Percentiles rank a stretch among this genome's conserved stretches.
These are phyloP conservation scores for Alternaria alternata DNA, from an alignment of 2,329 filamentous ascomycete species.

Conservation along the genomic window DNA sequence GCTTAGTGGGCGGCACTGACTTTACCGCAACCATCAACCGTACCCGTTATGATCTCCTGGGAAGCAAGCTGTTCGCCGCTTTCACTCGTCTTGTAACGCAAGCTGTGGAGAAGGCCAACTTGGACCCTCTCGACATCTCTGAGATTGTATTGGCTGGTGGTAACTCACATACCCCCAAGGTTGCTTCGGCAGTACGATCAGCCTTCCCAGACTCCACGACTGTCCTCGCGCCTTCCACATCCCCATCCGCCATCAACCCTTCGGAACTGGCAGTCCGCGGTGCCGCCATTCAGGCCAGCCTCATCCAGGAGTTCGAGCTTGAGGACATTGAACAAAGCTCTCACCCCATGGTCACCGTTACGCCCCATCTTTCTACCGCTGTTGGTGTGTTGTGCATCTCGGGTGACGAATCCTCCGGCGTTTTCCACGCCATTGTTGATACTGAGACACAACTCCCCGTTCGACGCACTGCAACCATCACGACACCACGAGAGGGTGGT, in stretches of 20 bases:
- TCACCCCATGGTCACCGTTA: conserved; percentile 92
- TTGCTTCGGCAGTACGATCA: conserved; percentile 78
- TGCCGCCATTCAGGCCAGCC: conserved; percentile 91
- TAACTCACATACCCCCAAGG: conserved; percentile 90
- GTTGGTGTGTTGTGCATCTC: conserved; percentile 81
- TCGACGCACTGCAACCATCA: conserved; percentile 81
- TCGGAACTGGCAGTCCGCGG: conserved; percentile 88
- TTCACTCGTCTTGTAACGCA: conserved; percentile 86
- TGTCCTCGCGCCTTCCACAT: conserved; percentile 85
- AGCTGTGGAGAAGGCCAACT: conserved; percentile 87
- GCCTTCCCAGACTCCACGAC: conserved; percentile 83
- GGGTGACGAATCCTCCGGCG: conserved; percentile 66
- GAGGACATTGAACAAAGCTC: conserved; percentile 96
- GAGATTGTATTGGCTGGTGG: conserved; percentile 95
- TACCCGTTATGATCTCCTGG: conserved; percentile 88
- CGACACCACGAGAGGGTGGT: conserved; percentile 79
- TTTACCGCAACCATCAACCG: conserved; percentile 93
- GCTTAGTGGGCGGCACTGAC: conserved; percentile 85
- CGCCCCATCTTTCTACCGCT: conserved; percentile 86
- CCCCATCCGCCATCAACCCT: conserved; percentile 82
- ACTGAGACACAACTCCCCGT: conserved; percentile 90
- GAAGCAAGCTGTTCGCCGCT: conserved; percentile 83
- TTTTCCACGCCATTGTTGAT: conserved; percentile 82
- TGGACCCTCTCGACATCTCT: conserved; percentile 92
- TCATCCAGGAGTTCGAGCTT: conserved; percentile 93